Evolutionary conservation across 129 eudicot genomes (phyloP).

Genomic region (Tagetes erecta): DNA sequence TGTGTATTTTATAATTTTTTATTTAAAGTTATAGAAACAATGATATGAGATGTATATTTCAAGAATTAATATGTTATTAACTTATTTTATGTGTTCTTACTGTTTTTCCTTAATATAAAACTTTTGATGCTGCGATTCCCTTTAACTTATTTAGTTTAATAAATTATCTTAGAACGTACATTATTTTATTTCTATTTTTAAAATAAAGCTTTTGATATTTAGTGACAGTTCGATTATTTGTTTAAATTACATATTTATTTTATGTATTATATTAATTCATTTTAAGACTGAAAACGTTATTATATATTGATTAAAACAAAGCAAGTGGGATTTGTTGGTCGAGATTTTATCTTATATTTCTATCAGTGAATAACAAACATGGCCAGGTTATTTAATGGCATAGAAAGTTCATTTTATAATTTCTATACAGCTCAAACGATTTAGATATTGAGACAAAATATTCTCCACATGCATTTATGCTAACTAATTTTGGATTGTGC

Average conservation of each 20-base stretch:
- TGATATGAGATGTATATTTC: too few species aligned
- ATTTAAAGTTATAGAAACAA: too few species aligned
- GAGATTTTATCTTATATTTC: background rate
- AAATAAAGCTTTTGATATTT: background rate
- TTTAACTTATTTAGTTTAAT: background rate
- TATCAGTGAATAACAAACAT: constrained; percentile 20
- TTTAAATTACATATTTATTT: background rate
- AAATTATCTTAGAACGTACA: background rate
- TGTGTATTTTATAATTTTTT: too few species aligned
- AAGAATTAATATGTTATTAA: too few species aligned
- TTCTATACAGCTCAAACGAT: constrained; percentile 18
- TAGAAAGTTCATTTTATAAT: background rate
- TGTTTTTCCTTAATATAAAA: too few species aligned
- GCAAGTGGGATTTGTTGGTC: background rate
- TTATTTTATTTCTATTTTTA: background rate
- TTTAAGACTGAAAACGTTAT: background rate
- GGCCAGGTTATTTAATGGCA: constrained; percentile 25
- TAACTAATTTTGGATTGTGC: too few species aligned
- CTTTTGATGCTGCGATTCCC: background rate
- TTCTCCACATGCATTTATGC: background rate
- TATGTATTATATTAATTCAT: background rate
- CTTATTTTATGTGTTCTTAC: background rate
- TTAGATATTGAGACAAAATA: constrained; percentile 3
- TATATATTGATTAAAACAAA: background rate
- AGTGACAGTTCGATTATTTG: background rate